These are phyloP conservation scores for Epichloe sp. DNA, from an alignment of 2,329 filamentous ascomycete genomes.

Conservation along the genomic window DNA sequence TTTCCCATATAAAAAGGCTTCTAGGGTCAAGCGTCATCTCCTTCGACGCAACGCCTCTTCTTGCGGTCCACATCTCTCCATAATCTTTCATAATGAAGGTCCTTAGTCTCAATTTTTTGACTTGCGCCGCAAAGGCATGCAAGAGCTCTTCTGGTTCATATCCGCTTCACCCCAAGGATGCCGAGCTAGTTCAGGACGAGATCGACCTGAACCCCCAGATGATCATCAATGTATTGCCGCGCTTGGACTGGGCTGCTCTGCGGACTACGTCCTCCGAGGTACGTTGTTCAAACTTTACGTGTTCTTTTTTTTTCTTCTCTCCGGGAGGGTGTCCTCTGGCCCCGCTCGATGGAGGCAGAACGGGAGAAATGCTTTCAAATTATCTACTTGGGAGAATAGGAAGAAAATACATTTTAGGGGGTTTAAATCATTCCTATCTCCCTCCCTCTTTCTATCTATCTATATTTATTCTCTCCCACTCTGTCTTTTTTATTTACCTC, in stretches of 20 bases:
- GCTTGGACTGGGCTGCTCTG: conserved; percentile 80
- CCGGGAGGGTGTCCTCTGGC: not conserved
- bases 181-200: conserved; percentile 79
- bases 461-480: too few species aligned
- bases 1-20: not conserved
- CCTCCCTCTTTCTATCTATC: too few species aligned
- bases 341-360: too few species aligned
- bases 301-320: not conserved
- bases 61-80: not conserved
- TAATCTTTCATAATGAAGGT: conserved; percentile 60
- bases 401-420: too few species aligned
- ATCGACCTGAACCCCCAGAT: conserved; percentile 69
- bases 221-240: conserved; percentile 70
- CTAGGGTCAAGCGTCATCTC: not conserved
- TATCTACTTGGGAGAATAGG: too few species aligned
- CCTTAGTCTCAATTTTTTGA: conserved; percentile 94
- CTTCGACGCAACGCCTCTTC: not conserved
- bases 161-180: conserved; percentile 84
- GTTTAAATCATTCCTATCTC: too few species aligned
- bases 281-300: conserved; percentile 13
- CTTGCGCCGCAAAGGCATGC: conserved; percentile 92
- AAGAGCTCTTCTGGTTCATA: conserved; percentile 69
- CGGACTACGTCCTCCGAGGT: conserved; percentile 66
- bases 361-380: too few species aligned
- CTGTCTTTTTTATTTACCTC: too few species aligned